Base-by-base conservation (phyloP, 441 rosid species). In the Croton setiger region DNA sequence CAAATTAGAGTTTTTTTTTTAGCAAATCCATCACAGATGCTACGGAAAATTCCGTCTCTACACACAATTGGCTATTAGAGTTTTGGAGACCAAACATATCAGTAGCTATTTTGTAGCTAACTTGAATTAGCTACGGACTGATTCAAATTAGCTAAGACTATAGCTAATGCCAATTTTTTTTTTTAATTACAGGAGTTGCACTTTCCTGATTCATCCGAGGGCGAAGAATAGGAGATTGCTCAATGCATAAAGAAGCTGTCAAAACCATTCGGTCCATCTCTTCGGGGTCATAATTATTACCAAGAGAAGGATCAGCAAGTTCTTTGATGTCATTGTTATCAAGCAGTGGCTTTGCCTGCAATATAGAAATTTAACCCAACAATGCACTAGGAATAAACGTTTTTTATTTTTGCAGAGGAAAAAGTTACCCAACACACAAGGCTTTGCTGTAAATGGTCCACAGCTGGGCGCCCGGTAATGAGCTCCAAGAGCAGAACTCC, bases 401-500 rank as follows among this genome's bases (percentile, higher is more conserved):
- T 27, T n/a, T 27, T 27, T n/a, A n/a, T 6, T 4, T 8, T 7
- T n/a, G 55, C 55, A n/a, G 49, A 23, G 71, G 45, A 31, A 54
- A 27, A 58, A 43, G 31, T 65, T 79, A 93, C 98, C 97, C 98
- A 91, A 66, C 85, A 48, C 53, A 91, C 96, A 66, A 93, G 75
- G 73, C 94, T 93, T 65, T 80, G 86, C 52, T 86, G 89, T 60
- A 72, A 81, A 66, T 84, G 82, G 74, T 91, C 87, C 73, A 93
- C 63, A 55, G 96, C 97, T 66, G 67, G 86, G 56, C 87, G 89
- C 35, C 97, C 97, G 0, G 94, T 85, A 69, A 93, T 81, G 71
- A 93, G 84, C 84, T 93, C 98, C 79, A 93, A 76, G 64, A 93
- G 92, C 13, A 93, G 80, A 72, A 93, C 97, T 45, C 98, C 98